A percentile compares a stretch with the other conserved stretches of the same genome.
Evolutionary conservation across 1,139 yeast species (phyloP).

Genomic region (Candida gigantensis): DNA sequence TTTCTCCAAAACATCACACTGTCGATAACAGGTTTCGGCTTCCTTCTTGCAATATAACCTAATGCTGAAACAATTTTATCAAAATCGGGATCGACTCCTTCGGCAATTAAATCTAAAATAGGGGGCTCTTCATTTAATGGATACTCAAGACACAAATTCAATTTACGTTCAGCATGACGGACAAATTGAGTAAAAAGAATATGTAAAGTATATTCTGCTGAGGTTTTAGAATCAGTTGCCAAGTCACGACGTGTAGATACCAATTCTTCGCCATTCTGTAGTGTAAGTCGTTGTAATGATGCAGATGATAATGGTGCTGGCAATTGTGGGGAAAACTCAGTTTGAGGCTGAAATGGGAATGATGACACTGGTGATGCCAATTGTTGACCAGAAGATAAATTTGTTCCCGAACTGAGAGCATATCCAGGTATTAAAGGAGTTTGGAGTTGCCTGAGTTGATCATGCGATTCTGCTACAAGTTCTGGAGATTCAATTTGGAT

Average conservation of each 20-base stretch:
- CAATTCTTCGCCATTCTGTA: conserved; percentile 38
- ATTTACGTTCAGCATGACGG: conserved; percentile 85
- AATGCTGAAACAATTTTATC: conserved; percentile 83
- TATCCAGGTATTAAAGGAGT: conserved; percentile 6
- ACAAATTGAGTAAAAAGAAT: conserved; percentile 94
- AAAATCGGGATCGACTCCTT: conserved; percentile 82
- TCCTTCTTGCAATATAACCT: conserved; percentile 86
- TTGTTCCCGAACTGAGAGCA: conserved; percentile 8
- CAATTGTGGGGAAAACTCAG: conserved; percentile 36
- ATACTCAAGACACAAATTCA: conserved; percentile 70
- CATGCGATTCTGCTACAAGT: conserved; percentile 8
- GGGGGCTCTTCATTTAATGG: conserved; percentile 78
- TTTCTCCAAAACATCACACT: conserved; percentile 99
- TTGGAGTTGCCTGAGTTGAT: conserved; percentile 11
- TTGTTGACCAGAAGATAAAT: conserved; percentile 13
- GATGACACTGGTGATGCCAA: conserved; percentile 26
- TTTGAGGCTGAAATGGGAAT: conserved; percentile 18
- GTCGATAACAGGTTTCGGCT: conserved; percentile 95
- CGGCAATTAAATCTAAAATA: conserved; percentile 76
- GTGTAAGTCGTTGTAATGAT: conserved; percentile 25
- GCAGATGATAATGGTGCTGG: conserved; percentile 31
- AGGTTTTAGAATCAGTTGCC: conserved; percentile 72
- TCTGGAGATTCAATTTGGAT: conserved; percentile 3
- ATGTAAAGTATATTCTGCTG: conserved; percentile 92
- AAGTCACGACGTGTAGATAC: conserved; percentile 42